These are phyloP conservation scores for Aspergillus jensenii DNA, from an alignment of 2,329 filamentous ascomycete genomes.

Conservation along the genomic window DNA sequence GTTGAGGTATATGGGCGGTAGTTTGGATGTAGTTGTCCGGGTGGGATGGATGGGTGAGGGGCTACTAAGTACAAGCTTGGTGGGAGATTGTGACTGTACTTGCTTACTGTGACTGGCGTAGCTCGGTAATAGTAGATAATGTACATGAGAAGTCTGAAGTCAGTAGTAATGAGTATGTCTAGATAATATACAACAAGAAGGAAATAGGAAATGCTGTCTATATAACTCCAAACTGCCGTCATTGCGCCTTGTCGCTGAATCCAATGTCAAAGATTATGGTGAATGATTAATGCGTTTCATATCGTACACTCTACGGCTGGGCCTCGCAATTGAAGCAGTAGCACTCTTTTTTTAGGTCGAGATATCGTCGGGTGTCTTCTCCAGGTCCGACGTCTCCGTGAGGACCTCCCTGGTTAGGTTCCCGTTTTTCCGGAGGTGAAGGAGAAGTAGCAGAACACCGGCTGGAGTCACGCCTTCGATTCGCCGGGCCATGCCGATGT, in stretches of 20 bases:
- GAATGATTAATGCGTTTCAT: background rate
- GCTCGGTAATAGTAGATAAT: background rate
- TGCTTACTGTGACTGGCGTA: background rate
- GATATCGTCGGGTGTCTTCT: slow-evolving; percentile 18
- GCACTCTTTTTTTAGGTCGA: background rate
- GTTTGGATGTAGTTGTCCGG: background rate
- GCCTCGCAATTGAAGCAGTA: background rate
- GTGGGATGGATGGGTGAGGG: no score
- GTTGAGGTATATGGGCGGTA: background rate
- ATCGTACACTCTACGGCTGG: background rate
- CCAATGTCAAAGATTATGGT: background rate
- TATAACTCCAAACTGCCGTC: background rate
- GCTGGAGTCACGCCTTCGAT: slow-evolving; percentile 69
- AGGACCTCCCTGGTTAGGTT: background rate
- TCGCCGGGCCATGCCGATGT: slow-evolving; percentile 80
- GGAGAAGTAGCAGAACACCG: slow-evolving; percentile 45
- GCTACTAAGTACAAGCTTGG: no score
- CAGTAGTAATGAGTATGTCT: background rate
- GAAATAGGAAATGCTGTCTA: background rate
- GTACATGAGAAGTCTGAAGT: background rate
- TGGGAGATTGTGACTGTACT: no score
- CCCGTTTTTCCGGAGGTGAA: slow-evolving; percentile 33
- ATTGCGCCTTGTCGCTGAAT: slow-evolving; percentile 2
- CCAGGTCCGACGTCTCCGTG: slow-evolving; percentile 7
- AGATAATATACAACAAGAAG: background rate